Evolutionary conservation across 2,329 filamentous ascomycete genomes (phyloP).

Genomic region (Xylariaceae sp.): DNA sequence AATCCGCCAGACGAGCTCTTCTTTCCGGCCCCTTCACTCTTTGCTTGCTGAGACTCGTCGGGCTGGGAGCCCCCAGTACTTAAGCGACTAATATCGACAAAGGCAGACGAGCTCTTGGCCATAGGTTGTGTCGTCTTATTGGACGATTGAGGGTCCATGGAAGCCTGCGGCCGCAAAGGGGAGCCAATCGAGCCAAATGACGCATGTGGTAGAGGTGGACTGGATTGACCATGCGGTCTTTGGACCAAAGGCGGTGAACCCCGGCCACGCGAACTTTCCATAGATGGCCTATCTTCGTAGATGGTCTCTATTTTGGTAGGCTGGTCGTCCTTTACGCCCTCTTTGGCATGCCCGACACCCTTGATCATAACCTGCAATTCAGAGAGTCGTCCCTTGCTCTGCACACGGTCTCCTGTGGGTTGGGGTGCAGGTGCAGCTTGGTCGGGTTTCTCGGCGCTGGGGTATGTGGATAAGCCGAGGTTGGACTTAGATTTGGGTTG

Average conservation of each 20-base stretch:
- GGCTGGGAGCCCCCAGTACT: slow-evolving; percentile 16
- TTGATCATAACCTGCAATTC: slow-evolving; percentile 32
- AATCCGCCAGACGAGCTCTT: slow-evolving; percentile 25
- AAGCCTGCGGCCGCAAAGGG: slow-evolving; percentile 2
- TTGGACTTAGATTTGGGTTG: slow-evolving; percentile 25
- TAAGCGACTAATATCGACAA: slow-evolving; percentile 14
- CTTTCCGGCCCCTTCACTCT: slow-evolving; percentile 24
- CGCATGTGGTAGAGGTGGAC: slow-evolving; percentile 2
- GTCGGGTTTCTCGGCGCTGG: slow-evolving; percentile 20
- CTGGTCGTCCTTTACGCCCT: slow-evolving; percentile 28
- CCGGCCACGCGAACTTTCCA: slow-evolving; percentile 20
- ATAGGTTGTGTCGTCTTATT: slow-evolving; percentile 8
- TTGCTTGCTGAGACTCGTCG: slow-evolving; percentile 16
- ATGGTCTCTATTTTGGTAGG: slow-evolving; percentile 20
- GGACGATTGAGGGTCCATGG: slow-evolving; percentile 2
- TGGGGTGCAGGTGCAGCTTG: slow-evolving; percentile 13
- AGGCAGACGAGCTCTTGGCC: slow-evolving; percentile 5
- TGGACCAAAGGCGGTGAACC: slow-evolving; percentile 4
- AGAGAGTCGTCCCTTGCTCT: slow-evolving; percentile 28
- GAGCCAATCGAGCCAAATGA: slow-evolving; percentile 1
- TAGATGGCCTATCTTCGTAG: slow-evolving; percentile 16
- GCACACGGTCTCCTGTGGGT: slow-evolving; percentile 13
- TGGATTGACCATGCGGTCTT: slow-evolving; percentile 11
- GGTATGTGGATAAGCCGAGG: slow-evolving; percentile 10
- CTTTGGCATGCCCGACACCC: slow-evolving; percentile 27